Conservation (phyloP, 2,329 filamentous ascomycete species). For the Falciphora oryzae region DNA sequence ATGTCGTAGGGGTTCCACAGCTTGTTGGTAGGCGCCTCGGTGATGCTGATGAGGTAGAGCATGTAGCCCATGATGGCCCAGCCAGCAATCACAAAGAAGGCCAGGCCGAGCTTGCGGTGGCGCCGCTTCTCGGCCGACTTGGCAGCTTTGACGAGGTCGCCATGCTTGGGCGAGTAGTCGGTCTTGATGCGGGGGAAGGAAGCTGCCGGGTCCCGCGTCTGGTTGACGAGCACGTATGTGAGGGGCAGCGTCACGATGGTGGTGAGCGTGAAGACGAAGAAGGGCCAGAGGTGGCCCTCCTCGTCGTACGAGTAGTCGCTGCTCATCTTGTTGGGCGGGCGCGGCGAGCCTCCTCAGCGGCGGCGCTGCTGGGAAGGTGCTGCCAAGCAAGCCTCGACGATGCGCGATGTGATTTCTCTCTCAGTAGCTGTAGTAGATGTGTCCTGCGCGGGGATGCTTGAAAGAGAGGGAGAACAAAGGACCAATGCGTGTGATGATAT, state of each 20-base stretch:
- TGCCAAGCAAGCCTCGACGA: background rate
- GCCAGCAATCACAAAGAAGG: conserved; percentile 66
- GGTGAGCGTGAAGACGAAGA: conserved; percentile 91
- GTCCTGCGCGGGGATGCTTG: background rate
- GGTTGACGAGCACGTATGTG: conserved; percentile 80
- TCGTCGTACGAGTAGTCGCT: conserved; percentile 99
- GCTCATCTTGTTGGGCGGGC: conserved; percentile 57
- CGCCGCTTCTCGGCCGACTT: conserved; percentile 83
- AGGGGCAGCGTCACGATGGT: conserved; percentile 83
- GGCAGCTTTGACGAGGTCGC: conserved; percentile 74
- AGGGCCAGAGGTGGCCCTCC: conserved; percentile 97
- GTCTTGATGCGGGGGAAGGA: conserved; percentile 78
- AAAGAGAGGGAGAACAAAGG: background rate
- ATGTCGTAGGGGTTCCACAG: conserved; percentile 98
- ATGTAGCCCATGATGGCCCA: conserved; percentile 85
- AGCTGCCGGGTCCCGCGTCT: conserved; percentile 69
- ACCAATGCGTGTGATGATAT: background rate
- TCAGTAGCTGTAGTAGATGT: background rate
- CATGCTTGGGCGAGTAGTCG: conserved; percentile 75
- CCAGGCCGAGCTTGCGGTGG: conserved; percentile 82
- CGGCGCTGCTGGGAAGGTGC: no score
- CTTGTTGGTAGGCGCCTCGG: conserved; percentile 64
- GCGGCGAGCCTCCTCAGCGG: conserved; percentile 4
- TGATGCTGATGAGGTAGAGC: conserved; percentile 82
- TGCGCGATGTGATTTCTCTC: background rate